These are phyloP conservation scores for Lachnellula arida DNA, from an alignment of 2,329 filamentous ascomycete species.

Conservation along the genomic window DNA sequence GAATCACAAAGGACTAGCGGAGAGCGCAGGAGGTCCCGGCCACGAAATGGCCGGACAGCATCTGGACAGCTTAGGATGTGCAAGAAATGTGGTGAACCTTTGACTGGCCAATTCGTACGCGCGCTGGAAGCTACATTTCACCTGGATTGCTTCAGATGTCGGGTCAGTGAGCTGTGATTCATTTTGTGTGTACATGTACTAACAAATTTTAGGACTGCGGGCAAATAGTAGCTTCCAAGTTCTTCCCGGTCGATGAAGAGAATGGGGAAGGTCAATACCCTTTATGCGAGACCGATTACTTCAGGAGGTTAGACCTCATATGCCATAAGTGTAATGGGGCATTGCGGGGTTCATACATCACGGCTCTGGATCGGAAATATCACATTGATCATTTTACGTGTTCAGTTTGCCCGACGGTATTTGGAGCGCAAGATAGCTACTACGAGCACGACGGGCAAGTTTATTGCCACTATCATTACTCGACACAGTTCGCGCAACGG, in stretches of 20 bases:
- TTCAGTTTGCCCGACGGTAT: constrained; percentile 94
- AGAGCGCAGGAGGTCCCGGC: constrained; percentile 55
- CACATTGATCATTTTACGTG: constrained; percentile 99
- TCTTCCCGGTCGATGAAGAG: constrained; percentile 94
- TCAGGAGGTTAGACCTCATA: constrained; percentile 82
- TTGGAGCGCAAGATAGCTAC: constrained; percentile 96
- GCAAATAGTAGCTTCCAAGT: constrained; percentile 96
- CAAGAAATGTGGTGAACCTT: constrained; percentile 80
- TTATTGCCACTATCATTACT: constrained; percentile 98
- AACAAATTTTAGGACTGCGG: constrained; percentile 71
- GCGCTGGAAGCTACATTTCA: constrained; percentile 93
- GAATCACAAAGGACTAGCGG: constrained; percentile 36
- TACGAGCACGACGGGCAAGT: constrained; percentile 97
- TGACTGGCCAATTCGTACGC: constrained; percentile 94
- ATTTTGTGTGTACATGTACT: constrained; percentile 11
- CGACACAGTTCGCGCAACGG: constrained; percentile 90
- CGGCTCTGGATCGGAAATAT: constrained; percentile 94
- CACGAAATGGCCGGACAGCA: constrained; percentile 48
- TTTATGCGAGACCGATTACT: constrained; percentile 97
- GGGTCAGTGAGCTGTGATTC: constrained; percentile 49
- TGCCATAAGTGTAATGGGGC: constrained; percentile 91
- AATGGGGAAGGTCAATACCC: constrained; percentile 84
- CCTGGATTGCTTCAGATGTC: constrained; percentile 95
- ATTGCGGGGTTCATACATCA: constrained; percentile 94
- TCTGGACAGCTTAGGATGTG: constrained; percentile 63